Evolutionary conservation across 78 protist genomes (phyloP).

Genomic region (Creolimax fragrantissima): DNA sequence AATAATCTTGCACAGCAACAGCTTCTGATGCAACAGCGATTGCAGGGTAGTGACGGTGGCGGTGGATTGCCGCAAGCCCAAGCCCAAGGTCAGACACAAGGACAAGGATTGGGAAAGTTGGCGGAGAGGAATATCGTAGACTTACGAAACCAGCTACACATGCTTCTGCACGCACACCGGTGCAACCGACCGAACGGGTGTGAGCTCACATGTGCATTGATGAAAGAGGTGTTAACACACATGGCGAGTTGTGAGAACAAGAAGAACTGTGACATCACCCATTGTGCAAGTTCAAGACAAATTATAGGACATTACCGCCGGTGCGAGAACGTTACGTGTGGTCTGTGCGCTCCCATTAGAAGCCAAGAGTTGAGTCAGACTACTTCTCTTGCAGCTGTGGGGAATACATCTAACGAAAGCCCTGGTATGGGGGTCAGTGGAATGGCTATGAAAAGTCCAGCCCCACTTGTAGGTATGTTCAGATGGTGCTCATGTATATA

Average conservation of each 20-base stretch:
- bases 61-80: not conserved
- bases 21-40: not conserved
- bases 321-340: not conserved
- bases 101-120: not conserved
- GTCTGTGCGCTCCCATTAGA: not conserved
- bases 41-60: not conserved
- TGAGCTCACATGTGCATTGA: not conserved
- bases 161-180: slow-evolving; percentile 11
- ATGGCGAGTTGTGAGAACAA: not conserved
- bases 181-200: not conserved
- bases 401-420: no score
- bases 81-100: not conserved
- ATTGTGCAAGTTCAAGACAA: slow-evolving; percentile 12
- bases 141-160: not conserved
- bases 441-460: no score
- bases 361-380: not conserved
- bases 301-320: slow-evolving; percentile 9
- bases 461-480: not conserved
- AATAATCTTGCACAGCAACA: not conserved
- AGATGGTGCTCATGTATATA: not conserved
- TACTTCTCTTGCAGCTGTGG: no score
- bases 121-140: not conserved
- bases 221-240: slow-evolving; percentile 23
- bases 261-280: not conserved
- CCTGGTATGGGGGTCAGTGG: no score